Base-by-base conservation (phyloP, 202 grass and related monocot genomes). In the Eragrostis tef region DNA sequence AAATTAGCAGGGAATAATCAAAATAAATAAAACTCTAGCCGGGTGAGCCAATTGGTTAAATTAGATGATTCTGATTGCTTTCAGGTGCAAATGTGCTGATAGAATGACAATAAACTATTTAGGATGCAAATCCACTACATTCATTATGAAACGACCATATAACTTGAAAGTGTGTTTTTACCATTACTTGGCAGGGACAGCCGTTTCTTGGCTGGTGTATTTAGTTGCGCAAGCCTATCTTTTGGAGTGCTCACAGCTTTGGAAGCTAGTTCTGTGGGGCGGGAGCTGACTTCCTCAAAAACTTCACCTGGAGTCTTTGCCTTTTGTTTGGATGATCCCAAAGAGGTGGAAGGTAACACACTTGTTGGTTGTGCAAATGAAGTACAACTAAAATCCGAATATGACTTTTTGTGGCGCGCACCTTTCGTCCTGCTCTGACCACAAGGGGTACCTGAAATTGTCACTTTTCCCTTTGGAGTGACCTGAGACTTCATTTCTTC, bases 141-240 rank as follows among this genome's bases (percentile, higher is more conserved):
- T 48, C 56, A 42, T 9, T 2, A 83, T 0, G 36, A 72, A 53
- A 71, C 60, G 3, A 52, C 0, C 79, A 53, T 7, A 79, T 43
- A 67, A 39, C 34, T 64, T 71, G 11, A 31, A 9, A 48, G 1
- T 48, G 9, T 31, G 41, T 74, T 54, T 31, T 87, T 84, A 92
- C 90, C 92, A 42, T 84, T 91, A 84, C 81, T 90, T 87, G 92
- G 87, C n/a, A 93, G 89, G 50, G 96, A 98, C 24, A 91, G 76
- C 59, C 83, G 71, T 67, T 97, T 97, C 79, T 95, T 92, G 73
- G 72, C 87, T 20, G 86, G 63, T 62, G 87, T 48, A 75, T 86
- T 85, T 19, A 86, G 63, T 64, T 83, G 85, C n/a, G 49, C 43
- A 22, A 71, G 73, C 82, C 71, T 93, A 67, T 93, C 87, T 87